A percentile compares a stretch with the other conserved stretches of the same genome.
Conservation (phyloP, 164 flowering plant genomes). For the Malania oleifera region DNA sequence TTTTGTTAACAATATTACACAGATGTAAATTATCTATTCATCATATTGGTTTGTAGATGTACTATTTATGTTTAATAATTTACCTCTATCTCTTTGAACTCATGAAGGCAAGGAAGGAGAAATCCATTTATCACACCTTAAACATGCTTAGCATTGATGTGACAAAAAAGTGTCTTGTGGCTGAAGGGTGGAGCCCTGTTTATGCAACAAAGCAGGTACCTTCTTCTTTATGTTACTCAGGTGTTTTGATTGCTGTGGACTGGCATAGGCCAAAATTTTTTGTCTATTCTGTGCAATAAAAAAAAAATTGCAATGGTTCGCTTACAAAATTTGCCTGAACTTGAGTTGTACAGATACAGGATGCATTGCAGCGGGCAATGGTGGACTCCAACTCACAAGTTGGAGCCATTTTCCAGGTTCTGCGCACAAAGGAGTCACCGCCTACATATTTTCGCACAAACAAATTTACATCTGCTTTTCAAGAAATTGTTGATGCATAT, state of each 20-base stretch:
- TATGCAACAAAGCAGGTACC: slow-evolving; percentile 8
- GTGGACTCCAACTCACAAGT: slow-evolving; percentile 1
- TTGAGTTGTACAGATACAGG: slow-evolving; percentile 4
- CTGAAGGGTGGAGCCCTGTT: slow-evolving; percentile 8
- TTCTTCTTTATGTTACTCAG: too few species aligned
- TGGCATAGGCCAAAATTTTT: too few species aligned
- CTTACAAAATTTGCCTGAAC: not conserved
- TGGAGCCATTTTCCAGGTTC: slow-evolving; percentile 8
- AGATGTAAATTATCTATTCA: not conserved
- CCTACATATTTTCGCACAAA: slow-evolving; percentile 8
- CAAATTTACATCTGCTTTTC: slow-evolving; percentile 8
- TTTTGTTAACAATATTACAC: not conserved
- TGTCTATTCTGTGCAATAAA: too few species aligned
- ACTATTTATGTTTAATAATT: not conserved
- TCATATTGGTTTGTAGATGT: not conserved
- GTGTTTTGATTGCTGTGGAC: too few species aligned
- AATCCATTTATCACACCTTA: slow-evolving; percentile 5
- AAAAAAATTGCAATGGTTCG: too few species aligned
- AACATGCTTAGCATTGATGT: slow-evolving; percentile 9
- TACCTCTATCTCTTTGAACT: not conserved
- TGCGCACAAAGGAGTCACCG: slow-evolving; percentile 5
- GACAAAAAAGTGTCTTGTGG: slow-evolving; percentile 8
- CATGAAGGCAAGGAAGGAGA: slow-evolving; percentile 8
- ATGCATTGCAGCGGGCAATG: slow-evolving; percentile 6
- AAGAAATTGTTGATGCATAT: slow-evolving; percentile 8